These are phyloP conservation scores for Helenozyma rhizophorensis DNA, from an alignment of 805 yeast species.

Conservation along the genomic window DNA sequence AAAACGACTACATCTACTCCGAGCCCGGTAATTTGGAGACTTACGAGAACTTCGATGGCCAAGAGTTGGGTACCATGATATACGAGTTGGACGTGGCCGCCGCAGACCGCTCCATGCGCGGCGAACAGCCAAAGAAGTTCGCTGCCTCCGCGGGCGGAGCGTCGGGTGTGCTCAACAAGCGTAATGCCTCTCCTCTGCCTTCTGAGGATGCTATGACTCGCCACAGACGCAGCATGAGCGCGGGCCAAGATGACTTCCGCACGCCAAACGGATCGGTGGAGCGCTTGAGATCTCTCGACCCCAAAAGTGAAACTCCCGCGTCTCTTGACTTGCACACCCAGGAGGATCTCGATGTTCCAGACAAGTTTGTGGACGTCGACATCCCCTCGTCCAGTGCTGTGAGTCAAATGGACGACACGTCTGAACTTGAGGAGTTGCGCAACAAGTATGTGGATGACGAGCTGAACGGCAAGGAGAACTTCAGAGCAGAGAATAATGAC, in stretches of 20 bases:
- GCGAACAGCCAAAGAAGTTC: conserved; percentile 8
- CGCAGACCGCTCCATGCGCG: conserved; percentile 28
- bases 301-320: conserved; percentile 1
- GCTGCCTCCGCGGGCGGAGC: conserved; percentile 21
- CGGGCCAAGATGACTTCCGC: conserved; percentile 26
- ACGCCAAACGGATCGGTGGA: conserved; percentile 23
- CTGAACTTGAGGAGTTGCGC: conserved; percentile 5
- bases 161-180: conserved; percentile 13
- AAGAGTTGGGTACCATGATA: conserved; percentile 49
- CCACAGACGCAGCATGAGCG: conserved; percentile 35
- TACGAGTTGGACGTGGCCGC: conserved; percentile 57
- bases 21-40: conserved; percentile 48
- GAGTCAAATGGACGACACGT: conserved; percentile 7
- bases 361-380: conserved; percentile 28
- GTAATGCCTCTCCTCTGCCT: conserved; percentile 14
- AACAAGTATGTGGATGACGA: conserved; percentile 2
- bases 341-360: conserved; percentile 7
- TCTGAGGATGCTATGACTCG: conserved; percentile 19
- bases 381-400: conserved; percentile 24
- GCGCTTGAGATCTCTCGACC: conserved; percentile 25
- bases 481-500: neutral
- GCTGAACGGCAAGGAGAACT: neutral
- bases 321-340: neutral
- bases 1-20: conserved; percentile 57
- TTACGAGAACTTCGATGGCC: conserved; percentile 47